phyloP scores from a whole-genome alignment of 371 early-diverging fungal genomes.

The Blakeslea trispora region DNA sequence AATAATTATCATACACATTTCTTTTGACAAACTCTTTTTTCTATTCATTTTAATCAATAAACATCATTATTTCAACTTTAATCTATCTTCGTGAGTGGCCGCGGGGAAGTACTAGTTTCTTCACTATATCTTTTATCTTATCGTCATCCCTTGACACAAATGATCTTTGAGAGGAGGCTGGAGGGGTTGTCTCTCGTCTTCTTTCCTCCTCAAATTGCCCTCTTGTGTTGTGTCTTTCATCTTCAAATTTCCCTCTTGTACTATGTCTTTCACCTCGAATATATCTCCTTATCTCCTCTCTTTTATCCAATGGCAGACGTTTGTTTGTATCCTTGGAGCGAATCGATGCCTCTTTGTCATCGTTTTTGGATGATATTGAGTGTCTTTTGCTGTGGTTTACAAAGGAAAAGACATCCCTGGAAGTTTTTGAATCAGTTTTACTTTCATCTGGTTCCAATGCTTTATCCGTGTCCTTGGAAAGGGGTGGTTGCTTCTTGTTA shows the following conservation, averaged over 20 bases:
- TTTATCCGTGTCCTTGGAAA: too few relatives aligned
- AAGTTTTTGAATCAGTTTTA: too few relatives aligned
- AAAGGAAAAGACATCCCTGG: too few relatives aligned
- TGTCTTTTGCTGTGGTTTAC: neutral
- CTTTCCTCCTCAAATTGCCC: too few relatives aligned
- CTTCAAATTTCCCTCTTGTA: neutral
- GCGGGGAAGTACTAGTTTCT: neutral
- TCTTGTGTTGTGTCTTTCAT: neutral
- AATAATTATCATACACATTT: neutral
- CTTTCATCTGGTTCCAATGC: too few relatives aligned
- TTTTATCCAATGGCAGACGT: neutral
- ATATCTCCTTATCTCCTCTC: neutral
- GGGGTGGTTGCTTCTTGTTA: too few relatives aligned
- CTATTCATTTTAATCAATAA: neutral
- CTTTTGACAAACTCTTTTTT: too few relatives aligned
- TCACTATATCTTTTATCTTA: neutral
- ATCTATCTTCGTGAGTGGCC: neutral
- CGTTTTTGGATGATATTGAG: neutral
- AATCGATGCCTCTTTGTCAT: neutral
- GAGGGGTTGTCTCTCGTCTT: too few relatives aligned
- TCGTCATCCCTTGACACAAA: neutral
- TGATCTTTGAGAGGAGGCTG: neutral
- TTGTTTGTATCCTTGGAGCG: too few relatives aligned
- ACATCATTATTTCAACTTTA: neutral
- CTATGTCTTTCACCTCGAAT: neutral